phyloP scores from a whole-genome alignment of 192 early-diverging fungal genomes.

The Backusella australiensis region DNA sequence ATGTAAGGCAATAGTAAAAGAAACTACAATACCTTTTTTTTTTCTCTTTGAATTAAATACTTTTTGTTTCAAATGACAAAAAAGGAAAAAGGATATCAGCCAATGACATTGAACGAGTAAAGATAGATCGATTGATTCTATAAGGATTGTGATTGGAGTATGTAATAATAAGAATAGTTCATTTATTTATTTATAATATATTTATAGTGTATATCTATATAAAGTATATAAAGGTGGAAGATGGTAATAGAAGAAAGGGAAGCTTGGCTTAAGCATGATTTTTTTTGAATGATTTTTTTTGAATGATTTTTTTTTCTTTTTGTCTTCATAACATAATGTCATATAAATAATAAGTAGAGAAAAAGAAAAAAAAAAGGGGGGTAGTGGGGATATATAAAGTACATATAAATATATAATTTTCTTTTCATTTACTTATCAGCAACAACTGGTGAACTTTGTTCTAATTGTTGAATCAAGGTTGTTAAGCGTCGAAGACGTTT shows the following conservation, averaged over 20 bases:
- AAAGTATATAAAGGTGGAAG: neutral
- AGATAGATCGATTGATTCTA: neutral
- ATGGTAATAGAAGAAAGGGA: neutral
- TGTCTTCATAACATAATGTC: too few species aligned
- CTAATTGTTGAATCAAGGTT: slow-evolving; percentile 8
- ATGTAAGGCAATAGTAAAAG: neutral
- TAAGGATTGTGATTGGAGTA: too few species aligned
- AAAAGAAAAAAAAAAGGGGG: neutral
- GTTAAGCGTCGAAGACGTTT: slow-evolving; percentile 21
- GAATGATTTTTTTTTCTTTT: neutral
- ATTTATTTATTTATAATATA: neutral
- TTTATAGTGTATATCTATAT: neutral
- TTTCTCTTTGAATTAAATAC: neutral
- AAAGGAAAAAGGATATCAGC: neutral
- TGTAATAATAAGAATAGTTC: too few species aligned
- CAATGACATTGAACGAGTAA: neutral
- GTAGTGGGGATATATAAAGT: neutral
- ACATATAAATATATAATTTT: slow-evolving; percentile 1
- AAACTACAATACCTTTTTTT: neutral
- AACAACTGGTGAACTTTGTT: neutral
- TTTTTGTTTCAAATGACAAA: neutral
- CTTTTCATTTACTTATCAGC: neutral
- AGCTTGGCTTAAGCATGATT: neutral
- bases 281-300: neutral
- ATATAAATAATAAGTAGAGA: too few species aligned